phyloP scores from a whole-genome alignment of 139 green algal genomes.

The Desmodesmus armatus region DNA sequence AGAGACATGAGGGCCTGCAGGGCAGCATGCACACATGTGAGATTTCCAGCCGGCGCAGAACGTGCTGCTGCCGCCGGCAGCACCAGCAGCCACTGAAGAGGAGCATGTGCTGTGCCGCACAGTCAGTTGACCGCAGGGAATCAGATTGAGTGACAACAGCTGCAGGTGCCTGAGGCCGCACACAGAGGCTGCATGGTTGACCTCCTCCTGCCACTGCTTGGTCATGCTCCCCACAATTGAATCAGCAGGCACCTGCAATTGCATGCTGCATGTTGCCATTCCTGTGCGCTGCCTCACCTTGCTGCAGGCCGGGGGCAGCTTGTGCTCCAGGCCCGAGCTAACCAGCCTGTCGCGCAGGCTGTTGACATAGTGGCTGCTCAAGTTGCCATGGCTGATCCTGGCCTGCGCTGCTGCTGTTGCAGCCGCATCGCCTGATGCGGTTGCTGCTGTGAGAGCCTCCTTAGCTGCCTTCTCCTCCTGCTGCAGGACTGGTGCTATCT shows the following conservation, averaged over 20 bases:
- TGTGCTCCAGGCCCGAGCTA: slow-evolving; percentile 11
- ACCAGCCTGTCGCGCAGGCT: slow-evolving; percentile 4
- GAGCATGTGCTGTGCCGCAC: too few relatives aligned
- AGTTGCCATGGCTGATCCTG: not conserved
- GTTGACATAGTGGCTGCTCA: not conserved
- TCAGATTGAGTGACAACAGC: not conserved
- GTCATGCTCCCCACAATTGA: not conserved
- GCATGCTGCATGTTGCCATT: too few relatives aligned
- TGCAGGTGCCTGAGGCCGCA: too few relatives aligned
- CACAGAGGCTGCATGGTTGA: too few relatives aligned
- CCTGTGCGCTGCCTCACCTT: slow-evolving; percentile 34
- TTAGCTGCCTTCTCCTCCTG: not conserved
- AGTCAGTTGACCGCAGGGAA: too few relatives aligned
- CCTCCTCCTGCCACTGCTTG: too few relatives aligned
- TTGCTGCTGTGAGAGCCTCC: not conserved
- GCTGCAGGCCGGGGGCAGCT: slow-evolving; percentile 17
- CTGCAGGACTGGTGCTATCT: slow-evolving; percentile 1
- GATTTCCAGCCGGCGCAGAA: too few relatives aligned
- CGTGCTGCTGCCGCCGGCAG: too few relatives aligned
- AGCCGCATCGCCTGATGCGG: not conserved
- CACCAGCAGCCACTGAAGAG: too few relatives aligned
- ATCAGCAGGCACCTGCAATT: too few relatives aligned
- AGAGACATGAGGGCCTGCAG: slow-evolving; percentile 21
- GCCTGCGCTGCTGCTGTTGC: not conserved
- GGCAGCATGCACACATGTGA: too few relatives aligned